These are phyloP conservation scores for Metschnikowia peoriensis DNA, from an alignment of 805 yeast genomes.

Conservation along the genomic window DNA sequence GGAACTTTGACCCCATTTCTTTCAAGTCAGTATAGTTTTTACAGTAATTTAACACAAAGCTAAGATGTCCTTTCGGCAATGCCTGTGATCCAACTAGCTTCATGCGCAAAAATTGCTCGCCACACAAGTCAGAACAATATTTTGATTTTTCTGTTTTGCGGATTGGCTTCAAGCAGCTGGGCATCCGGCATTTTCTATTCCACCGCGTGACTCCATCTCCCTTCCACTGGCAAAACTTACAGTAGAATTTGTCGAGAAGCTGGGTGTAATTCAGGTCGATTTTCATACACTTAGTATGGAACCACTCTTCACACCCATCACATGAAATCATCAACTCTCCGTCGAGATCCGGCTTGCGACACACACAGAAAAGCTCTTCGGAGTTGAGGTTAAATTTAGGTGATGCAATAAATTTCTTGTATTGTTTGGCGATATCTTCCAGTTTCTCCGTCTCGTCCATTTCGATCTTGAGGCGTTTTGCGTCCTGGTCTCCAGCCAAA, in stretches of 20 bases:
- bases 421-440: conserved; percentile 37
- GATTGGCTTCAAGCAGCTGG: conserved; percentile 56
- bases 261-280: conserved; percentile 49
- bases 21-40: conserved; percentile 22
- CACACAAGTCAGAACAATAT: conserved; percentile 77
- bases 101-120: conserved; percentile 41
- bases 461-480: conserved; percentile 12
- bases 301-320: conserved; percentile 96
- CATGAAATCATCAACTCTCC: conserved; percentile 86
- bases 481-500: conserved; percentile 7
- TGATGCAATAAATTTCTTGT: conserved; percentile 32
- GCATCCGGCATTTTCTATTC: conserved; percentile 73
- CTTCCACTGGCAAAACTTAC: conserved; percentile 67
- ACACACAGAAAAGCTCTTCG: conserved; percentile 71
- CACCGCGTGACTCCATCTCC: conserved; percentile 56
- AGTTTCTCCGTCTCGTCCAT: conserved; percentile 22
- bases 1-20: conserved; percentile 38
- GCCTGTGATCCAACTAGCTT: conserved; percentile 22
- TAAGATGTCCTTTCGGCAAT: conserved; percentile 21
- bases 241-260: conserved; percentile 63
- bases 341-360: conserved; percentile 76
- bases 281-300: conserved; percentile 75
- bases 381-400: conserved; percentile 47
- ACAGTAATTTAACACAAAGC: conserved; percentile 24
- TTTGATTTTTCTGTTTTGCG: conserved; percentile 48